Conservation (phyloP, 139 green algal species). For the Zygnema cylindricum region DNA sequence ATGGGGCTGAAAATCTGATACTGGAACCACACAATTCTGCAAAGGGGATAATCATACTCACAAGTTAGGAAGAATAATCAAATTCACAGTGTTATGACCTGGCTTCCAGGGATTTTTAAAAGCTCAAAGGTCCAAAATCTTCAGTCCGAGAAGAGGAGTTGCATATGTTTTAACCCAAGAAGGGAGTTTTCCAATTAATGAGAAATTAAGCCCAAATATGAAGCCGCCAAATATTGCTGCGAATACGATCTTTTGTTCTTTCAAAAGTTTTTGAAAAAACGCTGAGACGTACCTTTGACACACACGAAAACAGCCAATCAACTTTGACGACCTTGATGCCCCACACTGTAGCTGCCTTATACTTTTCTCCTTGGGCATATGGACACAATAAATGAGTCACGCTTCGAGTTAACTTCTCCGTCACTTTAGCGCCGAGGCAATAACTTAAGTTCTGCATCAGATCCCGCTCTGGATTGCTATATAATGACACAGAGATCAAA, state of each 20-base stretch:
- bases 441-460: background rate
- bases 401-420: background rate
- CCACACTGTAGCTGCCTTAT: background rate
- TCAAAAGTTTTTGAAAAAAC: too few relatives aligned
- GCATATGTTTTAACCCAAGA: too few relatives aligned
- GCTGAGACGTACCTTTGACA: background rate
- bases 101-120: too few relatives aligned
- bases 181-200: too few relatives aligned
- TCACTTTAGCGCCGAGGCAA: background rate
- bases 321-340: background rate
- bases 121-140: too few relatives aligned
- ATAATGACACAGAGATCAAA: background rate
- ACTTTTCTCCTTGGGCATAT: background rate
- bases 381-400: background rate
- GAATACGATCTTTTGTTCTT: too few relatives aligned
- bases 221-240: too few relatives aligned
- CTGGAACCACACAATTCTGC: background rate
- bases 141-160: too few relatives aligned
- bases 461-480: background rate
- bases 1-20: background rate
- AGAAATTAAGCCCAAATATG: too few relatives aligned
- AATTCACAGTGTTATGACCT: too few relatives aligned
- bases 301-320: background rate
- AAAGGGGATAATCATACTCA: too few relatives aligned
- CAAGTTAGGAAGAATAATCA: too few relatives aligned